Percentiles rank a stretch among this genome's conserved stretches.
Conservation (phyloP, 805 yeast genomes). For the Komagataella phaffii region DNA sequence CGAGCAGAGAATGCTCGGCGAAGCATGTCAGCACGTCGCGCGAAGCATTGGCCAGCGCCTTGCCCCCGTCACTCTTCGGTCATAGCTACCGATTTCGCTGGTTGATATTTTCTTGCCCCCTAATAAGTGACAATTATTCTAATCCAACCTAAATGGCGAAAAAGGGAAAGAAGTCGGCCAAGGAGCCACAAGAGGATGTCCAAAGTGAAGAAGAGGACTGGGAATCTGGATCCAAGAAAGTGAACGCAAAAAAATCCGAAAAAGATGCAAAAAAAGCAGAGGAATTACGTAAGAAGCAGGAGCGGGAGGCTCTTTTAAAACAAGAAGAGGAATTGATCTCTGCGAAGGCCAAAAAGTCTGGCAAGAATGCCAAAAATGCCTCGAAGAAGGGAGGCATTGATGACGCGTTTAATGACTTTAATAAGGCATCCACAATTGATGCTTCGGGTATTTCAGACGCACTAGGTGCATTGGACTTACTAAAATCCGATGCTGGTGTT, state of each 20-base stretch:
- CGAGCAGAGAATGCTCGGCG: neutral
- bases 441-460: slow-evolving; percentile 75
- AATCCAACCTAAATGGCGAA: slow-evolving; percentile 6
- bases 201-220: slow-evolving; percentile 44
- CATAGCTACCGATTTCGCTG: neutral
- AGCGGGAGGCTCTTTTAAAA: slow-evolving; percentile 52
- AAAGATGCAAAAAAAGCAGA: slow-evolving; percentile 61
- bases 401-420: slow-evolving; percentile 41
- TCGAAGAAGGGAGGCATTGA: slow-evolving; percentile 51
- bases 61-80: neutral
- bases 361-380: slow-evolving; percentile 46
- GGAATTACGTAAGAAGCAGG: slow-evolving; percentile 71
- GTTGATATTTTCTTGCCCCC: neutral
- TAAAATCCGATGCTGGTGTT: slow-evolving; percentile 43
- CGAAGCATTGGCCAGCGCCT: too few relatives aligned
- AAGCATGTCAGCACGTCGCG: too few relatives aligned
- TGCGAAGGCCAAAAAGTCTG: slow-evolving; percentile 42
- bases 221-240: slow-evolving; percentile 62
- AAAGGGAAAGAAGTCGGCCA: slow-evolving; percentile 35
- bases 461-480: slow-evolving; percentile 60
- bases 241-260: slow-evolving; percentile 55
- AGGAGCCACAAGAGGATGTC: slow-evolving; percentile 49
- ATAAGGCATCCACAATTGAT: slow-evolving; percentile 37
- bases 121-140: too few relatives aligned
- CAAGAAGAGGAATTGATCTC: slow-evolving; percentile 44